A percentile compares a stretch with the other conserved stretches of the same genome.
These are phyloP conservation scores for Gillenia trifoliata DNA, from an alignment of 306 rosid genomes.

Conservation along the genomic window DNA sequence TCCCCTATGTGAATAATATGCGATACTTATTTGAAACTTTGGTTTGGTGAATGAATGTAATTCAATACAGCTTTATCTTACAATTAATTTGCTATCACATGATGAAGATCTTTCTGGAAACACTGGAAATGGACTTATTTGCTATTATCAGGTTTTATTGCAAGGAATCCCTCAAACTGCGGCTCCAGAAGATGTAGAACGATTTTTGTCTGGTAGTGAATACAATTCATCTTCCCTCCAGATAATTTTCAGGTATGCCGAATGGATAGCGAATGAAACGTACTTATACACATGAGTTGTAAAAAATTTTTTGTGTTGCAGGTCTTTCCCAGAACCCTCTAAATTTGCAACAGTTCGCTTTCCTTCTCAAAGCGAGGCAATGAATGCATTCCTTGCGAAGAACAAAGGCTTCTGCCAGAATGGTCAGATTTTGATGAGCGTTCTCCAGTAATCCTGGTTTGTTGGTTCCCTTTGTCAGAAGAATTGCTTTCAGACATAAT, in stretches of 20 bases:
- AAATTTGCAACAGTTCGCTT: slow-evolving; percentile 51
- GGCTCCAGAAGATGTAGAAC: slow-evolving; percentile 36
- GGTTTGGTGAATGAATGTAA: neutral
- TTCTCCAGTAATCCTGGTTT: slow-evolving; percentile 53
- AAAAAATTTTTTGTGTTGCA: too few species aligned
- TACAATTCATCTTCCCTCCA: slow-evolving; percentile 45
- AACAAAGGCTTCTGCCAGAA: slow-evolving; percentile 60
- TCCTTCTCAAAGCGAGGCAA: slow-evolving; percentile 55
- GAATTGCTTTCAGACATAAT: neutral
- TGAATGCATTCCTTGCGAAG: slow-evolving; percentile 55
- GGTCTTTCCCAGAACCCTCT: slow-evolving; percentile 33
- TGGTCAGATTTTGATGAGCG: slow-evolving; percentile 42
- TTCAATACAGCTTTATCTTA: neutral
- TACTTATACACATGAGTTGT: neutral
- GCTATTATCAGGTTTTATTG: slow-evolving; percentile 51
- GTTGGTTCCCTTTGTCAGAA: neutral
- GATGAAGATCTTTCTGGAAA: neutral
- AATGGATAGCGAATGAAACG: neutral
- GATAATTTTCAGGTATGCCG: slow-evolving; percentile 40
- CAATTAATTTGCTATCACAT: neutral
- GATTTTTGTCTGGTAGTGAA: slow-evolving; percentile 52
- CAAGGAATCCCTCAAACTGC: slow-evolving; percentile 53
- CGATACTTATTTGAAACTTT: neutral
- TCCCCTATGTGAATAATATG: neutral
- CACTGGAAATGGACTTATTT: slow-evolving; percentile 3